Conservation (phyloP, 1,139 yeast genomes). For the Magnusiomyces tetraspermus region DNA sequence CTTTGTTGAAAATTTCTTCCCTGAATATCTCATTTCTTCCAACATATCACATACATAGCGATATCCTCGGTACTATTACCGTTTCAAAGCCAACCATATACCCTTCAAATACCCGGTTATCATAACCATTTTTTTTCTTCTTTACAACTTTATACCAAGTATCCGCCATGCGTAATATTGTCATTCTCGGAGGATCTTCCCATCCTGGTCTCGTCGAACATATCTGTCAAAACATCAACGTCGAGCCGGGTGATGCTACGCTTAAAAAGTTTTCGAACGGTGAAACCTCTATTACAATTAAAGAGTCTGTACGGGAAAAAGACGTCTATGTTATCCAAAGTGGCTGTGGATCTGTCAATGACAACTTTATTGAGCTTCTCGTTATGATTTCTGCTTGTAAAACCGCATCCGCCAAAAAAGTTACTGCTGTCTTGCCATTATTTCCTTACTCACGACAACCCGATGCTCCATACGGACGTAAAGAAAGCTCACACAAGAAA, state of each 20-base stretch:
- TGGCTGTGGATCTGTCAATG: slow-evolving; percentile 80
- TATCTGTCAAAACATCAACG: slow-evolving; percentile 55
- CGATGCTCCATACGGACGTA: slow-evolving; percentile 75
- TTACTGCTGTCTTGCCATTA: slow-evolving; percentile 88
- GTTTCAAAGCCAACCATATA: too few species aligned
- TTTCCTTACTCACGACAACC: slow-evolving; percentile 97
- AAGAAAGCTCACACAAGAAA: slow-evolving; percentile 50
- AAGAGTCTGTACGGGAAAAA: slow-evolving; percentile 83
- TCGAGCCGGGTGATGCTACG: slow-evolving; percentile 50
- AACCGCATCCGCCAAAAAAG: slow-evolving; percentile 86
- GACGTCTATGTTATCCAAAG: slow-evolving; percentile 80
- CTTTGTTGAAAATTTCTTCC: too few species aligned
- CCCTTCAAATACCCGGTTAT: too few species aligned
- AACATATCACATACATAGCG: too few species aligned
- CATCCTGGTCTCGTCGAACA: slow-evolving; percentile 55
- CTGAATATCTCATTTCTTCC: too few species aligned
- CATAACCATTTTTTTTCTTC: too few species aligned
- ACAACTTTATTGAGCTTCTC: slow-evolving; percentile 76
- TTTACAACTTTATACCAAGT: too few species aligned
- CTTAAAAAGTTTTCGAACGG: slow-evolving; percentile 66
- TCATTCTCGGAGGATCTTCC: slow-evolving; percentile 70
- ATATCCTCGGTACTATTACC: too few species aligned
- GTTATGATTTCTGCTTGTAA: slow-evolving; percentile 91
- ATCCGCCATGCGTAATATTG: slow-evolving; percentile 70
- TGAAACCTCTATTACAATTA: slow-evolving; percentile 77